Base-by-base conservation (phyloP, 305 asterid genomes). In the Fraxinus sp. region DNA sequence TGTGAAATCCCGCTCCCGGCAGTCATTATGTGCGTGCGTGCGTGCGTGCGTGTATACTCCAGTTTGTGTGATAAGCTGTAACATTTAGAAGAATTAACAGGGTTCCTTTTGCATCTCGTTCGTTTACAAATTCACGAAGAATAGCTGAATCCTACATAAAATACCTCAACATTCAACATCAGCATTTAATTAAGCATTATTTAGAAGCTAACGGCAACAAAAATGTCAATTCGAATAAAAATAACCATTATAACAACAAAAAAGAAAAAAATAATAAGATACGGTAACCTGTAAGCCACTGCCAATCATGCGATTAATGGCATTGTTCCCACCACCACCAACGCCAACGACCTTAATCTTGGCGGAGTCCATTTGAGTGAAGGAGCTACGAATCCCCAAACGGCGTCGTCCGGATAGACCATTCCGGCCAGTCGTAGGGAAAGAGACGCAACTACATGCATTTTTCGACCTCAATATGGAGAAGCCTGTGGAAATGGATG, bases 291-390 rank as follows among this genome's bases (percentile, higher is more conserved):
- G 92, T 79, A 95, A 91, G 83, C 99, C 99, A 83, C 97, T 92
- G 82, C 93, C 96, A 90, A 95, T 95, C 99, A 95, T 95, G 85
- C 97, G 96, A 86, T 95, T 95, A 83, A 94, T 94, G 84, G 99
- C 99, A 91, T 95, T 95, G 88, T 95, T 95, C 41, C 99, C 98
- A 39, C 98, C 99, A n/a, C 99, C 98, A 55, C 97, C 98, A 32
- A 94, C 98, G 74, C 98, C 98, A 73, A 95, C 79, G 39, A 95
- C 98, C 89, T 95, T 94, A 91, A 95, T 95, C 87, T 87, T 95
- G 24, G 98, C 98, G 59, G 96, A 88, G 39, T 94, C 98, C 91
- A 86, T 86, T 1, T 90, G 90, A 7, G 88, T 24, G 36, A 90
- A 96, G 4, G 97, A 89, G 87, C 94, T 86, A 86, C 85, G 86